Evolutionary conservation across 805 yeast genomes (phyloP), one percentile per base, ranked within the genome.

Genomic region (Teunomyces kruisii): DNA sequence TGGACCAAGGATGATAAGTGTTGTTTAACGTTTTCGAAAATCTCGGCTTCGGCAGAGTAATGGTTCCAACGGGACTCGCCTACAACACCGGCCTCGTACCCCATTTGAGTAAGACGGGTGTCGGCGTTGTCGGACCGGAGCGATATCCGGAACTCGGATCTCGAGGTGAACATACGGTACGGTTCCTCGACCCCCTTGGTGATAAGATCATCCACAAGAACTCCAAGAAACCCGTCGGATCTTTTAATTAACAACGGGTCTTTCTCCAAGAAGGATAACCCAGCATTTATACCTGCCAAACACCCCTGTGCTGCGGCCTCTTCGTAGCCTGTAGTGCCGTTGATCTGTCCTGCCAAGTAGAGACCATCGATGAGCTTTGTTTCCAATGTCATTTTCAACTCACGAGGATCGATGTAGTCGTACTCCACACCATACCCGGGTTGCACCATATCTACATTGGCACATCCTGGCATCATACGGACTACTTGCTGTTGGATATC

Each of bases 401-500:
- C 96, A 51, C 96, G 76, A 2, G 99, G 99, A 58, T 94, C 97
- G 24, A 94, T 84, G 61, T 88, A 94, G 59, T 94, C 99, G 61
- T 94, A 94, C 64, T 94, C 99, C 2, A 94, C 99, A n/a, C 99
- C 99, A 61, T 94, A 94, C 0, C 97, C 99, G 0, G 97, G 97
- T 59, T 91, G 97, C 9, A 85, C 61, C 87, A 94, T 88, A n/a
- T 68, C 72, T 0, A 86, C 97, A 52, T 87, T 81, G 55, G 88
- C 96, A 40, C 96, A 77, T 0, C 99, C 99, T 3, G 89, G 86
- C 49, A 94, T 87, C 70, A 88, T 69, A 47, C 75, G 72, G 44
- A 94, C 77, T 75, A 91, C 77, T 51, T 79, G 72, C 16, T 75
- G 76, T 65, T 94, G 99, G 26, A 91, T 84, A 17, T 92, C 97